phyloP scores from a whole-genome alignment of 257 asterid species.

The Solanum etuberosum region DNA sequence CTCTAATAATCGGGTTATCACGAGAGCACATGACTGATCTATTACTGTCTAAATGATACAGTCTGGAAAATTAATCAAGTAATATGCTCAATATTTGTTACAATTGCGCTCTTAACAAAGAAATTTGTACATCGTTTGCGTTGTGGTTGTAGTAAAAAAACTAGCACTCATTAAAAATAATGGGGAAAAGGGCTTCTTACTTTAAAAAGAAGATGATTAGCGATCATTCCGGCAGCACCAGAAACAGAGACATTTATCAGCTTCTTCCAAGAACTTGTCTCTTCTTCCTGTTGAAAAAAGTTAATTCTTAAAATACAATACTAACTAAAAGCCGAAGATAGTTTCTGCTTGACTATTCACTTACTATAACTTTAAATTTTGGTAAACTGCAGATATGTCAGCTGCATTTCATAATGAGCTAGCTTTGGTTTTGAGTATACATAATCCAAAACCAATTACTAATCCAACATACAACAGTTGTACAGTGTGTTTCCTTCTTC shows the following conservation, averaged over 20 bases:
- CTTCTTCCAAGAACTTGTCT: constrained; percentile 91
- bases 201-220: constrained; percentile 86
- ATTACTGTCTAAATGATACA: neutral
- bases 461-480: no score
- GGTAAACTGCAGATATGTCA: no score
- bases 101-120: neutral
- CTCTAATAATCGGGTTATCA: neutral
- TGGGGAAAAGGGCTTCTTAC: constrained; percentile 19
- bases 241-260: constrained; percentile 72
- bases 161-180: neutral
- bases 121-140: neutral
- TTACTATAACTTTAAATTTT: no score
- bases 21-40: neutral
- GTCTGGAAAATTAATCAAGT: neutral
- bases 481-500: no score
- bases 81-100: neutral
- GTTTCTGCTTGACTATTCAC: no score
- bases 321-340: neutral
- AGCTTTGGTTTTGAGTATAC: no score
- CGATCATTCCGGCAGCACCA: constrained; percentile 95
- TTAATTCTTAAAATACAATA: neutral
- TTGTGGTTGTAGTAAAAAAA: neutral
- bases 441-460: no score
- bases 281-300: constrained; percentile 56
- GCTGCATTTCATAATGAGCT: no score